phyloP scores from a whole-genome alignment of 2,329 filamentous ascomycete species.

The Ceratocystis huliohia region DNA sequence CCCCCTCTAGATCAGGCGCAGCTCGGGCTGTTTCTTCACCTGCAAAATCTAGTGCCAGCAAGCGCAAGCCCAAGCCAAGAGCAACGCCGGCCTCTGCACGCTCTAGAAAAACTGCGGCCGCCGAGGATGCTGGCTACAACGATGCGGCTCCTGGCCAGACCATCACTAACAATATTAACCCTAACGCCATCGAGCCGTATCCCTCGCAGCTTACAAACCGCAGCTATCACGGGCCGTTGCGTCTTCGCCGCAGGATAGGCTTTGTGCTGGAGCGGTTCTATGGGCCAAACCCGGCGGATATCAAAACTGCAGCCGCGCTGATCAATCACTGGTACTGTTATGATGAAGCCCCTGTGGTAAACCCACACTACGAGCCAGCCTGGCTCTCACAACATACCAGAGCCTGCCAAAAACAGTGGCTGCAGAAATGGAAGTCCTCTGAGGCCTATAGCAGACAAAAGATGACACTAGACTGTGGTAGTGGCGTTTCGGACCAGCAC shows the following conservation, averaged over 20 bases:
- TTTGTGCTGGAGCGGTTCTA: constrained; percentile 24
- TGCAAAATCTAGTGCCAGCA: constrained; percentile 24
- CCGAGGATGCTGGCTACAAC: constrained; percentile 23
- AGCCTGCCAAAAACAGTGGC: constrained; percentile 12
- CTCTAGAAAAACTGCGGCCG: constrained; percentile 23
- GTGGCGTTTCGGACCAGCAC: constrained; percentile 23
- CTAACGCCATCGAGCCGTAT: constrained; percentile 27
- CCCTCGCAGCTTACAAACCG: constrained; percentile 22
- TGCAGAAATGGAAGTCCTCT: constrained; percentile 17
- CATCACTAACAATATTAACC: constrained; percentile 25
- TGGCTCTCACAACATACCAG: constrained; percentile 23
- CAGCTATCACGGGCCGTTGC: constrained; percentile 31
- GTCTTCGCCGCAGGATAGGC: constrained; percentile 22
- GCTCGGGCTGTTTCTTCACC: constrained; percentile 25
- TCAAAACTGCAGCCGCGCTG: constrained; percentile 22
- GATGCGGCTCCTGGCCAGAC: constrained; percentile 25
- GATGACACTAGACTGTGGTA: constrained; percentile 23
- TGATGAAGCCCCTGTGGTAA: constrained; percentile 24
- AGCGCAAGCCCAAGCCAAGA: constrained; percentile 5
- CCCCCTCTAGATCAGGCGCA: background rate
- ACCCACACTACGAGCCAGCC: constrained; percentile 19
- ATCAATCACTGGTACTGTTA: constrained; percentile 27
- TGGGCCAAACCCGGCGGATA: constrained; percentile 23
- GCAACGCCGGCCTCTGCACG: constrained; percentile 24
- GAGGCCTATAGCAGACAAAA: constrained; percentile 2